These are phyloP conservation scores for Iris macrosiphon DNA, from an alignment of 106 monocot species.

Conservation along the genomic window DNA sequence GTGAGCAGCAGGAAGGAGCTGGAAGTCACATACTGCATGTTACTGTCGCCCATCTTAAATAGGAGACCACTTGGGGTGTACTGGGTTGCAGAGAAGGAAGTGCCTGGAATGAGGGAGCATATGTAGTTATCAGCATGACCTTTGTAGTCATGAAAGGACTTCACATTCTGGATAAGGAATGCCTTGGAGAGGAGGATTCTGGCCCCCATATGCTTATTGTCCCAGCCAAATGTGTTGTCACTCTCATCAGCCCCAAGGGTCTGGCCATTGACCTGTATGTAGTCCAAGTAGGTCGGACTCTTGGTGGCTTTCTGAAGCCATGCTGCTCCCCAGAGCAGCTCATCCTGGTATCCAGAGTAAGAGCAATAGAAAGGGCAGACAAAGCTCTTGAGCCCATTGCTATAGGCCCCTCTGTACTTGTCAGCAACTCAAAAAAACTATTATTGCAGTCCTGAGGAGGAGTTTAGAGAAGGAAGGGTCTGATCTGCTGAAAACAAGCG, in stretches of 20 bases:
- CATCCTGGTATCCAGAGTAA: constrained; percentile 97
- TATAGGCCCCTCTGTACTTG: constrained; percentile 81
- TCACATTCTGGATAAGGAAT: constrained; percentile 83
- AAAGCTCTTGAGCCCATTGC: constrained; percentile 43
- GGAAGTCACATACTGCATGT: constrained; percentile 98
- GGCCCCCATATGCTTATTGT: constrained; percentile 98
- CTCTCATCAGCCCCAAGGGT: constrained; percentile 80
- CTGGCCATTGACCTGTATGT: constrained; percentile 85
- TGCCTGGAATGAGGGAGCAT: constrained; percentile 81
- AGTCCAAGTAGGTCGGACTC: constrained; percentile 53
- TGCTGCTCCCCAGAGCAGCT: constrained; percentile 90
- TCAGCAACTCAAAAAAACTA: constrained; percentile 59
- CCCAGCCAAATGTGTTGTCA: constrained; percentile 97
- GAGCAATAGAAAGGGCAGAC: constrained; percentile 99
- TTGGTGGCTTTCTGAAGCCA: constrained; percentile 87
- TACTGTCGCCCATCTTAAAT: constrained; percentile 83
- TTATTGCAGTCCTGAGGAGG: constrained; percentile 31
- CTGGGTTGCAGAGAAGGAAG: constrained; percentile 47
- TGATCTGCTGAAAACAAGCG: constrained; percentile 68
- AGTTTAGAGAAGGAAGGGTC: constrained; percentile 73
- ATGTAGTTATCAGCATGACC: constrained; percentile 91
- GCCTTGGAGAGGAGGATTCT: constrained; percentile 90
- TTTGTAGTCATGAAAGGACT: constrained; percentile 80
- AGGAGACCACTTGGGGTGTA: constrained; percentile 89
- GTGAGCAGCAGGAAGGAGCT: constrained; percentile 81